phyloP scores from a whole-genome alignment of 805 yeast genomes.

The Saturnispora mendoncae region DNA sequence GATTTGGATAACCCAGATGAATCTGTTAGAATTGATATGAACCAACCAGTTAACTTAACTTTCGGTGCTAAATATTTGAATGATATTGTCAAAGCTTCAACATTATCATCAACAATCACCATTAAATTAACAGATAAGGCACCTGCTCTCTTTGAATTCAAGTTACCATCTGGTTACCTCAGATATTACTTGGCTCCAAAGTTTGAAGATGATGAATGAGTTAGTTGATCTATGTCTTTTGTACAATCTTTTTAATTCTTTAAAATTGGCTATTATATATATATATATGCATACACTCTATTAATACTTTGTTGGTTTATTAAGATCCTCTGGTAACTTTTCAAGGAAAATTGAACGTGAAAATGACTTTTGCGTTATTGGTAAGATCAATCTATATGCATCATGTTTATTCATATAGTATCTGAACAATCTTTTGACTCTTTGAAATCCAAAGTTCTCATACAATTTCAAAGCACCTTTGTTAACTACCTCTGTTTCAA shows the following conservation, averaged over 20 bases:
- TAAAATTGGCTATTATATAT: neutral
- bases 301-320: slow-evolving; percentile 21
- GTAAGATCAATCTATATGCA: slow-evolving; percentile 80
- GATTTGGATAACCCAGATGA: slow-evolving; percentile 76
- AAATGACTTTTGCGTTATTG: slow-evolving; percentile 55
- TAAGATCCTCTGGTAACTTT: slow-evolving; percentile 17
- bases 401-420: slow-evolving; percentile 91
- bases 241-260: neutral
- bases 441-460: slow-evolving; percentile 31
- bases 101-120: slow-evolving; percentile 67
- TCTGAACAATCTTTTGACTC: slow-evolving; percentile 54
- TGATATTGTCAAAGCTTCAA: slow-evolving; percentile 87
- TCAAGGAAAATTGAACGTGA: slow-evolving; percentile 46
- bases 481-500: slow-evolving; percentile 88
- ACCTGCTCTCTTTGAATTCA: slow-evolving; percentile 91
- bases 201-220: slow-evolving; percentile 80
- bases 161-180: slow-evolving; percentile 83
- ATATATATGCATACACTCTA: slow-evolving; percentile 3
- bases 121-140: slow-evolving; percentile 82
- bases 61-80: slow-evolving; percentile 87
- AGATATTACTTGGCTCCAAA: slow-evolving; percentile 97
- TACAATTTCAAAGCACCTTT: slow-evolving; percentile 28
- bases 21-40: slow-evolving; percentile 65
- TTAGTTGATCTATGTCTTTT: neutral
- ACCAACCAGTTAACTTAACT: slow-evolving; percentile 78